Conservation (phyloP, 306 rosid genomes). For the Argentina anserina region DNA sequence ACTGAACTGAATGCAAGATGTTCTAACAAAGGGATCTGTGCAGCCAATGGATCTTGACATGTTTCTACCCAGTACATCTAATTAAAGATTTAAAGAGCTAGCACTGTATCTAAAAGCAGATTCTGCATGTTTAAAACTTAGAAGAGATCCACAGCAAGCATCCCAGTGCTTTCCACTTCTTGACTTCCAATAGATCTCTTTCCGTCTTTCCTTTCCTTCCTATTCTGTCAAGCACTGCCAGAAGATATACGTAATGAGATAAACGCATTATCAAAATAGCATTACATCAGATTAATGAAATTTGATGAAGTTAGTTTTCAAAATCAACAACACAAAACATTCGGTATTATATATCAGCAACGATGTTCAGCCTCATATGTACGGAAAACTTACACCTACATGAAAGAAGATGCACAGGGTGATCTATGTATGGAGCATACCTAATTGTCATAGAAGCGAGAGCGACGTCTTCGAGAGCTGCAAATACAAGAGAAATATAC, state of each 20-base stretch:
- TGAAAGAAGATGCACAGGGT: slow-evolving; percentile 5
- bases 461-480: slow-evolving; percentile 73
- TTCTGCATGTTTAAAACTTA: slow-evolving; percentile 28
- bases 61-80: slow-evolving; percentile 36
- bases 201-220: slow-evolving; percentile 20
- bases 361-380: neutral
- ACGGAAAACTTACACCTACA: neutral
- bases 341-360: neutral
- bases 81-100: slow-evolving; percentile 31
- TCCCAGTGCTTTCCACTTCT: slow-evolving; percentile 22
- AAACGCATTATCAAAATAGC: neutral
- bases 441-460: slow-evolving; percentile 85
- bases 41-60: slow-evolving; percentile 22
- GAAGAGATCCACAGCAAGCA: slow-evolving; percentile 24
- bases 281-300: neutral
- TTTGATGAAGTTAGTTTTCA: neutral
- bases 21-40: neutral
- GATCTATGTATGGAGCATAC: slow-evolving; percentile 39
- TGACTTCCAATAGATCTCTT: slow-evolving; percentile 23
- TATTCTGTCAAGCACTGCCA: slow-evolving; percentile 21
- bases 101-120: slow-evolving; percentile 26
- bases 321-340: neutral
- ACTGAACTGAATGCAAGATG: neutral
- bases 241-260: neutral
- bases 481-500: slow-evolving; percentile 21